These are phyloP conservation scores for Knoxia roxburghii DNA, from an alignment of 257 asterid species.

Conservation along the genomic window DNA sequence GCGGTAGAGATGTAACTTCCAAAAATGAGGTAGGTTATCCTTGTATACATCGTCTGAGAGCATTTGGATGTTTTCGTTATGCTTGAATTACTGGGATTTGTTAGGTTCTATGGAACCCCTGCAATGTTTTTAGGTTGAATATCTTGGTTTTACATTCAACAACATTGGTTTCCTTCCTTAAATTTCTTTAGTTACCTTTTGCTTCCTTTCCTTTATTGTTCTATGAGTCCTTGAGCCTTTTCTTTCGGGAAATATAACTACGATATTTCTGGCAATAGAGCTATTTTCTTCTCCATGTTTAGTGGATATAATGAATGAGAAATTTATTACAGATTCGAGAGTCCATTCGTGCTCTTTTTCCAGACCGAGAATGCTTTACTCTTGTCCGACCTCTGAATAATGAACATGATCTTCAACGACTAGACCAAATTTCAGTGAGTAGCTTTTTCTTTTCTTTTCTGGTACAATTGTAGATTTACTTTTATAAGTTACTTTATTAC, in stretches of 20 bases:
- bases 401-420: slow-evolving; percentile 82
- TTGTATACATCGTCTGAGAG: background rate
- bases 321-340: slow-evolving; percentile 66
- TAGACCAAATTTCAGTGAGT: slow-evolving; percentile 81
- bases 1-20: slow-evolving; percentile 68
- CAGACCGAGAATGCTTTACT: slow-evolving; percentile 95
- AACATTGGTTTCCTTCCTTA: background rate
- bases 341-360: slow-evolving; percentile 97
- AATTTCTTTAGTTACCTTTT: background rate
- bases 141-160: background rate
- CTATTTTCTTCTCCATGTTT: background rate
- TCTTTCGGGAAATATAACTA: too few species aligned
- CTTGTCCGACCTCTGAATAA: slow-evolving; percentile 88
- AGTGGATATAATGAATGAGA: background rate
- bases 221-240: background rate
- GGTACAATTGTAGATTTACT: background rate
- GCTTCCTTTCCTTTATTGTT: too few species aligned
- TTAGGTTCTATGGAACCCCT: background rate
- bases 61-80: background rate
- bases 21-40: slow-evolving; percentile 68
- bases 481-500: background rate
- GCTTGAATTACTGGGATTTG: background rate
- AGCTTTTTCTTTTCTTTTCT: slow-evolving; percentile 6
- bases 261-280: background rate
- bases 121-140: background rate